Evolutionary conservation across 1,284 basidiomycete genomes (phyloP).

Genomic region (Apiotrichum sp.): DNA sequence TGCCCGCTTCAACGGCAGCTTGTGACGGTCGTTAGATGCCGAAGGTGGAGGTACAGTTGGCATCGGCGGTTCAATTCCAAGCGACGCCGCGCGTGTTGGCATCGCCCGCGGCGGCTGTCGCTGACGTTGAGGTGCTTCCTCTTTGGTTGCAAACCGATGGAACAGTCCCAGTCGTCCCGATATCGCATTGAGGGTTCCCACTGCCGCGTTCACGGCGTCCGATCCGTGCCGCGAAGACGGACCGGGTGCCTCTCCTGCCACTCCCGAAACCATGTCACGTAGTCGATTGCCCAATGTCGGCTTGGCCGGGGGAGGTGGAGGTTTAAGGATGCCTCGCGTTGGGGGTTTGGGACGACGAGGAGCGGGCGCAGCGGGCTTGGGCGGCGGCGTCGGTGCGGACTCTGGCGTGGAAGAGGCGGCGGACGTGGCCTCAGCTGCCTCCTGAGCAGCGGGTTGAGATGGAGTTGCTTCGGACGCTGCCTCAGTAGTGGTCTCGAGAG

Average conservation of each 20-base stretch:
- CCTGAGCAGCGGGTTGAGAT: no score
- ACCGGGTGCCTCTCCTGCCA: conserved; percentile 25
- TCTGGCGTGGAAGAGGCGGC: conserved; percentile 1
- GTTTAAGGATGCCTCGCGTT: conserved; percentile 45
- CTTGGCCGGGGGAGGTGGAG: conserved; percentile 44
- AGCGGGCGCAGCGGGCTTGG: conserved; percentile 21
- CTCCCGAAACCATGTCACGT: conserved; percentile 38
- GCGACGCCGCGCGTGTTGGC: conserved; percentile 1
- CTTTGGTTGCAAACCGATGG: conserved; percentile 19
- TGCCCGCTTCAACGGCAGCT: conserved; percentile 64
- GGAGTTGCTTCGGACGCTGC: no score
- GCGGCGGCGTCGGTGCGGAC: conserved; percentile 1
- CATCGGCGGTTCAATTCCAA: background rate
- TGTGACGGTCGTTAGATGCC: conserved; percentile 24
- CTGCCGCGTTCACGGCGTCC: conserved; percentile 17
- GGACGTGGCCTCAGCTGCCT: background rate
- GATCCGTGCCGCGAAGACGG: conserved; percentile 3
- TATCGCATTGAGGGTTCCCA: conserved; percentile 30
- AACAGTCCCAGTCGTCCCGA: conserved; percentile 29
- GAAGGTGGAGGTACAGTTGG: background rate
- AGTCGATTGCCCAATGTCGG: conserved; percentile 41
- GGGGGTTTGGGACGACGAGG: conserved; percentile 38
- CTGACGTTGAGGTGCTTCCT: background rate
- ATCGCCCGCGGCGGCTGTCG: background rate
- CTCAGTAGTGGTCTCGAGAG: no score